Conservation (phyloP, 768 basidiomycete species). For the Boletus pseudopeckii region DNA sequence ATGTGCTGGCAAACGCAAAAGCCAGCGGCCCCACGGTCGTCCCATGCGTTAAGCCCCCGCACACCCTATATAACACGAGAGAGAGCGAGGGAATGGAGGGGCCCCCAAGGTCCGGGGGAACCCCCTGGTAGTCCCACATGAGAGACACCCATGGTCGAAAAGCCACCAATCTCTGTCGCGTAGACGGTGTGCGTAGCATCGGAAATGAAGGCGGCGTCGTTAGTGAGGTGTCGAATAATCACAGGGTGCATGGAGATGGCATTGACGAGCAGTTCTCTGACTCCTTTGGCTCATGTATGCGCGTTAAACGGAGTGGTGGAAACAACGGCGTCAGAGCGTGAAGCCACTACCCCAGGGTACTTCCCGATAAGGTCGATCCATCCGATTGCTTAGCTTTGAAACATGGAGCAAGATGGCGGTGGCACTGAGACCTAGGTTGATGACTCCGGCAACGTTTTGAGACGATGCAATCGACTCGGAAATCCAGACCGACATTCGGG, state of each 20-base stretch:
- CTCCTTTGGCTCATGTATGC: background rate
- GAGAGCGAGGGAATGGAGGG: slow-evolving; percentile 3
- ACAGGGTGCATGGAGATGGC: background rate
- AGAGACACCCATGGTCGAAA: background rate
- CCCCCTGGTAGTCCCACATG: slow-evolving; percentile 16
- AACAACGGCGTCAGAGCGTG: background rate
- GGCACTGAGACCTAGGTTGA: background rate
- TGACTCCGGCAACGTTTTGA: background rate
- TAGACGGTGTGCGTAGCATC: slow-evolving; percentile 6
- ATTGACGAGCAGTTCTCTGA: background rate
- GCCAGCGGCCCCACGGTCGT: slow-evolving; percentile 19
- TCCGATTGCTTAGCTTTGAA: background rate
- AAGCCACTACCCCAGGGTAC: background rate
- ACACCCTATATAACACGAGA: slow-evolving; percentile 9
- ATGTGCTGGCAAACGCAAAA: slow-evolving; percentile 16
- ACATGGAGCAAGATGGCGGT: background rate
- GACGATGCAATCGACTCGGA: background rate
- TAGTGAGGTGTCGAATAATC: background rate
- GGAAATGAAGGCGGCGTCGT: slow-evolving; percentile 20
- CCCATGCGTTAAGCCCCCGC: slow-evolving; percentile 21
- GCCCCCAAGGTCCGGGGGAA: slow-evolving; percentile 4
- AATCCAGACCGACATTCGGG: background rate
- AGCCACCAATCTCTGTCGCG: background rate
- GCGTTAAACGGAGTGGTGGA: background rate
- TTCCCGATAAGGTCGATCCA: slow-evolving; percentile 1